These are phyloP conservation scores for Ceratobasidium sp. DNA, from an alignment of 1,284 basidiomycete genomes.

Conservation along the genomic window DNA sequence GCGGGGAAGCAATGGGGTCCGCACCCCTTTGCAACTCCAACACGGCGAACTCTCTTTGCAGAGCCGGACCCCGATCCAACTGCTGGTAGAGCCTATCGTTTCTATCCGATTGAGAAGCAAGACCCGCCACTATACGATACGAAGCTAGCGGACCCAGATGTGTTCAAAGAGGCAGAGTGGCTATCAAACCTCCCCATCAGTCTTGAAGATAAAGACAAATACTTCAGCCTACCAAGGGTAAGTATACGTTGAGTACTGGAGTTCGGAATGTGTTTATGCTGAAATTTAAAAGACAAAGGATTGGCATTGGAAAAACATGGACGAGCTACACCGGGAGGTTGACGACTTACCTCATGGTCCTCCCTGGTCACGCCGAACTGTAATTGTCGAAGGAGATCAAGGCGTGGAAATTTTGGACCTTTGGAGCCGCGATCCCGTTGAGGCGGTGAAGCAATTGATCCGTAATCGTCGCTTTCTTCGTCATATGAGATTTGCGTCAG, in stretches of 20 bases:
- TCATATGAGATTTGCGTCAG: background rate
- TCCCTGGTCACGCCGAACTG: background rate
- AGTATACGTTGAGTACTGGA: background rate
- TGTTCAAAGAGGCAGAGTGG: conserved; percentile 2
- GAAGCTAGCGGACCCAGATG: background rate
- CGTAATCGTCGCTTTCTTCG: background rate
- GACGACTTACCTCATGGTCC: background rate
- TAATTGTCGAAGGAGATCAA: background rate
- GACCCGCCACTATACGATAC: background rate
- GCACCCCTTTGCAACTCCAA: background rate
- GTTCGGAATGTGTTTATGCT: background rate
- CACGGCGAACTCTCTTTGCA: background rate
- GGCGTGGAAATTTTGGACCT: too few relatives aligned
- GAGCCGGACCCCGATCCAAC: background rate
- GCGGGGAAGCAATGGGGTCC: background rate
- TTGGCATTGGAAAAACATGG: background rate
- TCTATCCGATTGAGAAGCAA: background rate
- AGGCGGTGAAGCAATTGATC: background rate
- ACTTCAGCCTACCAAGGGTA: background rate
- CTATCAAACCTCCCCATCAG: background rate
- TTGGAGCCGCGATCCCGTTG: background rate
- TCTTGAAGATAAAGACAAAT: background rate
- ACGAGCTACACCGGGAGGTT: background rate
- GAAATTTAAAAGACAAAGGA: background rate
- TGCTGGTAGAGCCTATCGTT: background rate